Evolutionary conservation across 768 basidiomycete species (phyloP), one percentile per base, ranked within the genome.

Genomic region (Boletus insuetus): DNA sequence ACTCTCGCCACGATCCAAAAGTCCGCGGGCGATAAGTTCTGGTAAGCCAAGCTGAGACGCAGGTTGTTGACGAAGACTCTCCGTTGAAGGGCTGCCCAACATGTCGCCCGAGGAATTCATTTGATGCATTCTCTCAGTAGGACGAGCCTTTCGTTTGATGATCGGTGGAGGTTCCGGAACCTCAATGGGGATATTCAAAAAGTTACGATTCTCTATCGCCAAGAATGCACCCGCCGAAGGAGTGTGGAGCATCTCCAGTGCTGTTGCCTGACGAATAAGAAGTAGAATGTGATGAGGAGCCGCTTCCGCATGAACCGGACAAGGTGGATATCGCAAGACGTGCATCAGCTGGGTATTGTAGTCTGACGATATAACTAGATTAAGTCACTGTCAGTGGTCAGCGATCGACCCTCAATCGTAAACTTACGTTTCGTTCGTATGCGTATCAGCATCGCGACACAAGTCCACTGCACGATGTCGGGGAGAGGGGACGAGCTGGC

Each of bases 391-490:
- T 67, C 54, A 68, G 54, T 48, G 34, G 20, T 14, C 49, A 53
- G 51, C 11, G 14, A 42, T 31, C 13, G 10, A 35, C 32, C 6
- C 39, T 55, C 49, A 26, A 32, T 34, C 47, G 17, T 17, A 24
- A n/a, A n/a, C 91, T 73, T 62, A 94, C 94, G 71, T 65, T 89
- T 80, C 65, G 94, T 94, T 46, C 97, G 86, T 64, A 98, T 91
- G 50, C 97, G 85, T 52, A 98, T 83, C 17, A 99, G 81, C 94
- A 98, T 95, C 2, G 93, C 91, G 19, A 98, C 86, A 65, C 92
- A 94, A 48, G 96, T 76, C 87, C 91, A 95, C 50, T 86, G 84
- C 1, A 87, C 83, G 37, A 97, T 73, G 48, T 87, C 84, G 29
- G 96, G 75, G 0, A 86, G 78, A 19, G 89, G 81, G 73, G 94